Conservation (phyloP, 2,329 filamentous ascomycete genomes). For the Fusarium sp. region DNA sequence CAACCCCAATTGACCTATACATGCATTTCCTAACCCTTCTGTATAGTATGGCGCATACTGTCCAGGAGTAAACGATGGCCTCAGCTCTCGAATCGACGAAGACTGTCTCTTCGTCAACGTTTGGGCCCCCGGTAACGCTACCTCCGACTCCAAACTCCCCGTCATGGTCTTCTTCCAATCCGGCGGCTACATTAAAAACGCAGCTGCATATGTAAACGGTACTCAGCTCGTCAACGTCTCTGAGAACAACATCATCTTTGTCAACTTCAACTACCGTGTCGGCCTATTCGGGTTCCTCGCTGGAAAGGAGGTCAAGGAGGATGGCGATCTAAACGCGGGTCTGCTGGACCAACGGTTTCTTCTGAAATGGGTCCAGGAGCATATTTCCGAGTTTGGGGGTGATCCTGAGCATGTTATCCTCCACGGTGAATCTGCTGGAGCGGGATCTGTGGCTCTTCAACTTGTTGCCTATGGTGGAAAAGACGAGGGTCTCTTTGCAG, state of each 20-base stretch:
- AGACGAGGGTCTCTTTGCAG: conserved; percentile 62
- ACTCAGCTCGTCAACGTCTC: conserved; percentile 62
- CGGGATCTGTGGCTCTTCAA: conserved; percentile 70
- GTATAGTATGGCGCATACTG: conserved; percentile 63
- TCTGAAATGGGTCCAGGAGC: conserved; percentile 72
- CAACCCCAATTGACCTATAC: too few species aligned
- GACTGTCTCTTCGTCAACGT: conserved; percentile 66
- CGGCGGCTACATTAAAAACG: conserved; percentile 63
- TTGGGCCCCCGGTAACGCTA: conserved; percentile 59
- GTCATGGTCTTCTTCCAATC: conserved; percentile 62
- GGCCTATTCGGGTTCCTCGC: conserved; percentile 75
- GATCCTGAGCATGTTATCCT: conserved; percentile 72
- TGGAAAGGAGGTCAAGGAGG: conserved; percentile 65
- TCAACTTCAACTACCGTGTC: conserved; percentile 76
- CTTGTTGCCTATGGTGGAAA: conserved; percentile 63
- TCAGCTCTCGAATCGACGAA: conserved; percentile 50
- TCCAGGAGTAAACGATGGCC: conserved; percentile 54
- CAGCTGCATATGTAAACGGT: conserved; percentile 68
- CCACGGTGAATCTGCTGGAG: conserved; percentile 74
- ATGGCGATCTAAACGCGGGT: conserved; percentile 74
- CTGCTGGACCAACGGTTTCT: conserved; percentile 74
- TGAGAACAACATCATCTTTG: conserved; percentile 64
- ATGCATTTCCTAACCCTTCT: not conserved
- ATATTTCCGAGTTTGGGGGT: conserved; percentile 73
- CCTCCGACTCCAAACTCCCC: conserved; percentile 51